Percentiles rank a stretch among this genome's conserved stretches.
Evolutionary conservation across 371 early-diverging fungal species (phyloP).

Genomic region (Blakeslea trispora): DNA sequence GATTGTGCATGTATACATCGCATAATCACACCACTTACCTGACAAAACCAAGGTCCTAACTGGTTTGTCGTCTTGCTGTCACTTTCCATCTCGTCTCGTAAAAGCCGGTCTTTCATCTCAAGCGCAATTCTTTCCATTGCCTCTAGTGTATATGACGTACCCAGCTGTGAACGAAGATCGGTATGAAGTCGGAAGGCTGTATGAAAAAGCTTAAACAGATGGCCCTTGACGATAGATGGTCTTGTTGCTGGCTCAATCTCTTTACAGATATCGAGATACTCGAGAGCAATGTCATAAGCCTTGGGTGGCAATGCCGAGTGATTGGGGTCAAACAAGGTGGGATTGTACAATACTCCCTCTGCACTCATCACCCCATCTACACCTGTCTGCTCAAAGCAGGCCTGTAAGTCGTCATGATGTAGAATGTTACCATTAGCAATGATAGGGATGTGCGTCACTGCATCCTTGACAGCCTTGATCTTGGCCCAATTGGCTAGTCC

Average conservation of each 20-base stretch:
- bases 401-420: constrained; percentile 79
- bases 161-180: constrained; percentile 71
- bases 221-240: constrained; percentile 64
- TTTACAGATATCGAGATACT: constrained; percentile 78
- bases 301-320: constrained; percentile 32
- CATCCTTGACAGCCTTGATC: constrained; percentile 83
- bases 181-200: constrained; percentile 67
- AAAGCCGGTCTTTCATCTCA: constrained; percentile 22
- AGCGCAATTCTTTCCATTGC: constrained; percentile 48
- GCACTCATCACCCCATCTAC: constrained; percentile 95
- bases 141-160: constrained; percentile 36
- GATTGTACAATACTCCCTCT: constrained; percentile 89
- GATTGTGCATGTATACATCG: background rate
- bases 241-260: constrained; percentile 49
- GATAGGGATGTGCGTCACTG: constrained; percentile 75
- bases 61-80: constrained; percentile 51
- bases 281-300: constrained; percentile 72
- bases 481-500: constrained; percentile 97
- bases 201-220: constrained; percentile 86
- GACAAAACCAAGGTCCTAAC: constrained; percentile 55
- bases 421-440: constrained; percentile 96
- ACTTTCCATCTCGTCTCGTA: constrained; percentile 28
- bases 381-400: constrained; percentile 82
- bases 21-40: constrained; percentile 10
- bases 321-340: constrained; percentile 71